Conservation (phyloP, 2,329 filamentous ascomycete genomes). For the Aureobasidium pullulans region DNA sequence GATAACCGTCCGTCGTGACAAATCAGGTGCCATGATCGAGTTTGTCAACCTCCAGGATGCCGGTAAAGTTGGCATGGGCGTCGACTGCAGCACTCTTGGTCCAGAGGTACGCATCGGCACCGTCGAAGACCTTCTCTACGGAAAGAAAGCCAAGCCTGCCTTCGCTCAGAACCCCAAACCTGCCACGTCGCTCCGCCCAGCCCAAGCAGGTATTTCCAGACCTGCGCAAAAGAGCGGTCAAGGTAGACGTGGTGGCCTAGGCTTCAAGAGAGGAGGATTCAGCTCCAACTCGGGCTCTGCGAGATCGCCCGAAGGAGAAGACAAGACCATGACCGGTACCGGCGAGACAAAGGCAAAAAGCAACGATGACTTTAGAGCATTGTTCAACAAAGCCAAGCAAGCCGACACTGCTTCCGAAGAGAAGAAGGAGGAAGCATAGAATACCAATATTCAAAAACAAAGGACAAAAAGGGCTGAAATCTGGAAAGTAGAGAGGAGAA, state of each 20-base stretch:
- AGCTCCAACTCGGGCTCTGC: slow-evolving; percentile 20
- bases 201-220: slow-evolving; percentile 31
- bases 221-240: slow-evolving; percentile 38
- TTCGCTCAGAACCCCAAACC: slow-evolving; percentile 19
- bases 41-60: slow-evolving; percentile 63
- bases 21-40: slow-evolving; percentile 80
- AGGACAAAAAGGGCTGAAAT: background rate
- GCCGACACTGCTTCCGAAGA: background rate
- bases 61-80: slow-evolving; percentile 57
- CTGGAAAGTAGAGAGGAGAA: too few relatives aligned
- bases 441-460: background rate
- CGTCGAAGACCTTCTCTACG: slow-evolving; percentile 43
- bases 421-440: background rate
- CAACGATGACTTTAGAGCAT: slow-evolving; percentile 51
- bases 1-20: slow-evolving; percentile 70
- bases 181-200: slow-evolving; percentile 24
- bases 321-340: slow-evolving; percentile 5
- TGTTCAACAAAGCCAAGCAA: slow-evolving; percentile 41
- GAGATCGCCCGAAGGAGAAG: slow-evolving; percentile 17
- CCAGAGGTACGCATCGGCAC: slow-evolving; percentile 40
- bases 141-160: slow-evolving; percentile 33
- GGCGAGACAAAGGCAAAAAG: slow-evolving; percentile 34
- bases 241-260: slow-evolving; percentile 40
- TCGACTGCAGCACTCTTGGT: slow-evolving; percentile 34
- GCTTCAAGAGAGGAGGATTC: slow-evolving; percentile 38